These are phyloP conservation scores for Stenocarpella maydis DNA, from an alignment of 2,329 filamentous ascomycete species.

Conservation along the genomic window DNA sequence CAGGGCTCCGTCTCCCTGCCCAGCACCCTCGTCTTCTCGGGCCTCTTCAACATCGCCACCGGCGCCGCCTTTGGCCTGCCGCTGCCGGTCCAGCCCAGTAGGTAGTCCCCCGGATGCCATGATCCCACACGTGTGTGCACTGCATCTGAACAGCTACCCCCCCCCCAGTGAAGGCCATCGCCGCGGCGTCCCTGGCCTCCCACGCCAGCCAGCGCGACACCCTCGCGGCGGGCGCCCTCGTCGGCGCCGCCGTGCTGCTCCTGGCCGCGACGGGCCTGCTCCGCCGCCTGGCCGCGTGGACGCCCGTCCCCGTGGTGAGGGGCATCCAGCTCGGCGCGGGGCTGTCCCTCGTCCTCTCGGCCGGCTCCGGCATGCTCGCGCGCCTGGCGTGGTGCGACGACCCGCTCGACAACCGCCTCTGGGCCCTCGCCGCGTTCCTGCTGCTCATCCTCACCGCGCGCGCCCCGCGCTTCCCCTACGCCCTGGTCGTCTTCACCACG, in stretches of 20 bases:
- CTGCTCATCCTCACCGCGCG: slow-evolving; percentile 73
- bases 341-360: slow-evolving; percentile 80
- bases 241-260: slow-evolving; percentile 75
- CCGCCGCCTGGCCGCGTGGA: slow-evolving; percentile 73
- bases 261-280: slow-evolving; percentile 84
- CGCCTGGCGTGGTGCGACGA: slow-evolving; percentile 73
- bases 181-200: slow-evolving; percentile 82
- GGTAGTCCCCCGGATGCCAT: background rate
- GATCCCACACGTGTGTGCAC: too few species aligned
- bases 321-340: slow-evolving; percentile 95
- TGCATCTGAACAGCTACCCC: too few species aligned
- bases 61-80: slow-evolving; percentile 87
- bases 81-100: slow-evolving; percentile 82
- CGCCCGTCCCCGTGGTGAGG: slow-evolving; percentile 89
- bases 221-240: slow-evolving; percentile 84
- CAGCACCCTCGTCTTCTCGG: slow-evolving; percentile 87
- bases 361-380: slow-evolving; percentile 72
- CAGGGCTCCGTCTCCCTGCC: slow-evolving; percentile 82
- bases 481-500: slow-evolving; percentile 73
- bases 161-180: slow-evolving; percentile 77
- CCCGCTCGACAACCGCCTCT: slow-evolving; percentile 79
- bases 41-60: slow-evolving; percentile 84
- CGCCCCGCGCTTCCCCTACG: slow-evolving; percentile 75
- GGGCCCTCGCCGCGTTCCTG: slow-evolving; percentile 78
- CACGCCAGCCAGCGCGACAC: slow-evolving; percentile 73